Evolutionary conservation across 2,329 filamentous ascomycete species (phyloP), one percentile per base, ranked within the genome.

Genomic region (Verticillium nubilum): DNA sequence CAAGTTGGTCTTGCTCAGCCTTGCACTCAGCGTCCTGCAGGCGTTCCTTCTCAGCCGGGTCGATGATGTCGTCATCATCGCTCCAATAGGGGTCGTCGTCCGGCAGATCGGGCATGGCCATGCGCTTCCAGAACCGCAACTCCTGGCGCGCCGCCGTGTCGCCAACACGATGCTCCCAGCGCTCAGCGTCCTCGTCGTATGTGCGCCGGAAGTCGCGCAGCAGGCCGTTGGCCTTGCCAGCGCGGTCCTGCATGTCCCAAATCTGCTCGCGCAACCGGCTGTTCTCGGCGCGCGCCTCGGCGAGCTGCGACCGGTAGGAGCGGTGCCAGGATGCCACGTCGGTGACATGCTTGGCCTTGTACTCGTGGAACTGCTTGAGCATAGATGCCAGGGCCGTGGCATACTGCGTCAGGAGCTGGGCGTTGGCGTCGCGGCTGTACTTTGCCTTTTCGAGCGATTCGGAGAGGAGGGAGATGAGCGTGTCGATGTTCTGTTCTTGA

Each of bases 261-360:
- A 88, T 86, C 71, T 88, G 84, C 66, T 86, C 83, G 57, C 86
- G 83, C 57, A 88, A 78, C 2, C 80, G 78, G 61, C 78, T 78
- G 67, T 88, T 88, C 73, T 88, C 86, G 64, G 82, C 82, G 4
- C 86, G 84, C 54, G 86, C 84, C 67, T 86, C 84, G 64, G 85
- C 84, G 37, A 89, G 80, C 73, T 88, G 86, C 27, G 79, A 74
- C 7, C 86, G 83, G 75, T 89, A 89, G 60, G 82, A 86, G 59
- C 80, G 83, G 74, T 89, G 86, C 86, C 86, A 89, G 25, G 83
- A 73, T 5, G 82, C 77, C 19, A 87, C 83, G 67, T 88, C 86
- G 55, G 76, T 74, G 53, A 87, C 80, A 67, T 87, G 84, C 63
- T 82, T 82, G 60, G 81, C 78, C 69, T 88, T 88, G 78, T 87